Conservation (phyloP, 345 rosid species). For the Corymbia maculata region DNA sequence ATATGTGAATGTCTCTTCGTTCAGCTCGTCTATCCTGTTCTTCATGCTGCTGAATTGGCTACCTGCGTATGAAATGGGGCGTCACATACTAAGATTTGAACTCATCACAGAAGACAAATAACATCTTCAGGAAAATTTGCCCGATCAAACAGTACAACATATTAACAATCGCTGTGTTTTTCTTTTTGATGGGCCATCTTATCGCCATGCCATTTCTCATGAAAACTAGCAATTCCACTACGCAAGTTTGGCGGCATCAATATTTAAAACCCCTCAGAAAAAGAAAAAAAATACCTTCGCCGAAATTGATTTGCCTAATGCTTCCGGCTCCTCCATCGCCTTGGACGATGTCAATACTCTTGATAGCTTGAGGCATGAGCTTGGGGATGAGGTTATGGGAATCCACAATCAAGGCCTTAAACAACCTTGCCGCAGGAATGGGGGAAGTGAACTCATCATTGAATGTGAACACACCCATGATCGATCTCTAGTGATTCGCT, state of each 20-base stretch:
- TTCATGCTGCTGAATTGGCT: not conserved
- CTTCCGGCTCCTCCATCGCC: slow-evolving; percentile 37
- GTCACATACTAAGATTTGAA: not conserved
- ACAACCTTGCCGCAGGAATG: slow-evolving; percentile 16
- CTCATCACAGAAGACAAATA: not conserved
- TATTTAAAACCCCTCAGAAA: not conserved
- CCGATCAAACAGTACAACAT: not conserved
- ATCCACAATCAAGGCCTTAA: slow-evolving; percentile 18
- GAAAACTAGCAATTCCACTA: not conserved
- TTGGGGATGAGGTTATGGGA: slow-evolving; percentile 14
- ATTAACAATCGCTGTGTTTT: not conserved
- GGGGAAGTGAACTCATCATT: slow-evolving; percentile 7
- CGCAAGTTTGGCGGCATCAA: not conserved
- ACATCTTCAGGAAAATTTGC: not conserved
- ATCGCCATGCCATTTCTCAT: not conserved
- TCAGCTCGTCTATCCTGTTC: slow-evolving; percentile 3
- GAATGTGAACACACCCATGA: slow-evolving; percentile 15
- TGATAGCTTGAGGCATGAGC: slow-evolving; percentile 20
- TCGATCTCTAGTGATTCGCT: not conserved
- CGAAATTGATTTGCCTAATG: slow-evolving; percentile 14
- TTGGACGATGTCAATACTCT: slow-evolving; percentile 10
- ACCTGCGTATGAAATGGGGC: not conserved
- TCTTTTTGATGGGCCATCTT: not conserved
- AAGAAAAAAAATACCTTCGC: slow-evolving; percentile 2
- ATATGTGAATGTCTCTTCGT: slow-evolving; percentile 3